Percentiles rank a stretch among this genome's conserved stretches.
Conservation (phyloP, 2,329 filamentous ascomycete genomes). For the Pyrenochaeta sp. region DNA sequence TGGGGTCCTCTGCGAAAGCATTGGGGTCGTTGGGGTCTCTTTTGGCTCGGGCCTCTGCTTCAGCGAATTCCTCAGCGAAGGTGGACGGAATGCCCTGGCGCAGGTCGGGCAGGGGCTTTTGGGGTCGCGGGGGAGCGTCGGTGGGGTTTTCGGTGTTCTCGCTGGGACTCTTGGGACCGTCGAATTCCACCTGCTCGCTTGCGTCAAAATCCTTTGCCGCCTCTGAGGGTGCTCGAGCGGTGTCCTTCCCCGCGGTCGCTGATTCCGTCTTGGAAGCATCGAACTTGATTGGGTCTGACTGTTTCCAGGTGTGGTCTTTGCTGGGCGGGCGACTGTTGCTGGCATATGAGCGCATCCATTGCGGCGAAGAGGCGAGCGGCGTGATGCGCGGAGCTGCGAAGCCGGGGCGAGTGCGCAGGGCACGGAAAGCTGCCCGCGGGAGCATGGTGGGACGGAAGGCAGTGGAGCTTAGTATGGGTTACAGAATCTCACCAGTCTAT, state of each 20-base stretch:
- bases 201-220: conserved; percentile 29
- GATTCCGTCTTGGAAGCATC: too few species aligned
- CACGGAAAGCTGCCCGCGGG: conserved; percentile 42
- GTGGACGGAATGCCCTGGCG: conserved; percentile 96
- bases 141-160: conserved; percentile 49
- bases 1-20: conserved; percentile 63
- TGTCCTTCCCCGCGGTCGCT: too few species aligned
- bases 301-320: conserved; percentile 53
- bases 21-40: conserved; percentile 45
- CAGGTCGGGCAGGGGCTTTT: conserved; percentile 81
- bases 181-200: conserved; percentile 47
- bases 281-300: conserved; percentile 50
- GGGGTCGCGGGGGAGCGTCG: conserved; percentile 58
- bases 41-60: conserved; percentile 46
- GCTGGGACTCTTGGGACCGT: conserved; percentile 40
- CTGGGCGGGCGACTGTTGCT: conserved; percentile 26
- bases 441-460: conserved; percentile 40
- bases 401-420: conserved; percentile 40
- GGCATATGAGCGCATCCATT: conserved; percentile 37
- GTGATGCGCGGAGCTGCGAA: conserved; percentile 32
- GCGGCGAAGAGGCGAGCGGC: conserved; percentile 36
- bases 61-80: conserved; percentile 75
- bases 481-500: too few species aligned
- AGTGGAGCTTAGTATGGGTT: too few species aligned
- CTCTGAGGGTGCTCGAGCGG: conserved; percentile 19